These are phyloP conservation scores for Pistacia vera DNA, from an alignment of 345 rosid genomes.

Conservation along the genomic window DNA sequence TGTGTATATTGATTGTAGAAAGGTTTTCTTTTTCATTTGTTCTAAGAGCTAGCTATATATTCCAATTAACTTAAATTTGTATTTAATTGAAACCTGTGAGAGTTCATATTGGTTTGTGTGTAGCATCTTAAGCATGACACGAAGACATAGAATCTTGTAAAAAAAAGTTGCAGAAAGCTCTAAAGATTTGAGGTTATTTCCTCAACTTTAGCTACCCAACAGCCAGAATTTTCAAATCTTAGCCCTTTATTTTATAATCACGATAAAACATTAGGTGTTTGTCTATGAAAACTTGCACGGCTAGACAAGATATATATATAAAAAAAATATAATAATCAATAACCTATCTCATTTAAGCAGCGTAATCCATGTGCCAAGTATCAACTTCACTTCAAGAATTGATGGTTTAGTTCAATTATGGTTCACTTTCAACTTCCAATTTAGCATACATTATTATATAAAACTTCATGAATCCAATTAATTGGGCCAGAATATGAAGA, in stretches of 20 bases:
- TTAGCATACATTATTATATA: background rate
- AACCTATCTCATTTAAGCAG: no score
- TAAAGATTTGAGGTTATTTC: background rate
- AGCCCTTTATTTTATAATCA: background rate
- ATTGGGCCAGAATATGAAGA: background rate
- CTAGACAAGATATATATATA: no score
- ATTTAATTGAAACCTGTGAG: background rate
- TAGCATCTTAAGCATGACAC: conserved; percentile 1
- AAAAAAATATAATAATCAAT: no score
- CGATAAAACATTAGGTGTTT: background rate
- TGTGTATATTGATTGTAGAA: conserved; percentile 25
- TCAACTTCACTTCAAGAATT: background rate
- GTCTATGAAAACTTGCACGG: background rate
- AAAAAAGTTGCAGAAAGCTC: background rate
- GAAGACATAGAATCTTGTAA: background rate
- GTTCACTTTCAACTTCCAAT: background rate
- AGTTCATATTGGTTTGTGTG: background rate
- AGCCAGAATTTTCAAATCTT: background rate
- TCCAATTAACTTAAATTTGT: background rate
- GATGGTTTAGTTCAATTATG: no score
- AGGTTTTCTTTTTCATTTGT: conserved; percentile 1
- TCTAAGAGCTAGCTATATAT: no score
- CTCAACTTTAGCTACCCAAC: background rate
- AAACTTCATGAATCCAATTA: background rate
- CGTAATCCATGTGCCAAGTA: background rate